Evolutionary conservation across 768 basidiomycete species (phyloP).

Genomic region (Tricholoma bakamatsutake): DNA sequence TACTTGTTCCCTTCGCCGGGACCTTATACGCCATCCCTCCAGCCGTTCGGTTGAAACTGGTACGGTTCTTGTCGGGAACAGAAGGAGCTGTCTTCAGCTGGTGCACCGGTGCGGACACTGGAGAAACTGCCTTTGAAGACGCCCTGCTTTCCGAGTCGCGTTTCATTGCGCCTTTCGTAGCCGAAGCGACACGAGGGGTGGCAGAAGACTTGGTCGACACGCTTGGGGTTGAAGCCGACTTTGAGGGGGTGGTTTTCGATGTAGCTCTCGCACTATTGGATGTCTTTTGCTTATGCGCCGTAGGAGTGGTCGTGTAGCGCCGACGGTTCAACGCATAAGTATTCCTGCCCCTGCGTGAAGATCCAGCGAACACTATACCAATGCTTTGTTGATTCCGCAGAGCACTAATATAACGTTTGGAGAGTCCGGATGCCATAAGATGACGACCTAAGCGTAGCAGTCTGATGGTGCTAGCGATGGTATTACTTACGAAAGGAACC

Average conservation of each 20-base stretch:
- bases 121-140: background rate
- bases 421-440: slow-evolving; percentile 17
- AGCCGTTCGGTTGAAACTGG: background rate
- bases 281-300: slow-evolving; percentile 8
- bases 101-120: background rate
- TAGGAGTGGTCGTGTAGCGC: slow-evolving; percentile 5
- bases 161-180: background rate
- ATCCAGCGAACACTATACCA: slow-evolving; percentile 4
- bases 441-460: background rate
- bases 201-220: background rate
- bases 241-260: background rate
- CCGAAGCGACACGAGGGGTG: background rate
- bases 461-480: background rate
- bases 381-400: slow-evolving; percentile 7
- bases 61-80: background rate
- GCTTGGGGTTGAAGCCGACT: background rate
- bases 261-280: background rate
- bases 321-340: slow-evolving; percentile 1
- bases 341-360: slow-evolving; percentile 1
- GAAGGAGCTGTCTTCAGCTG: background rate
- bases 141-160: background rate
- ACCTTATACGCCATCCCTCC: slow-evolving; percentile 7
- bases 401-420: slow-evolving; percentile 11
- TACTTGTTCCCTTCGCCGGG: slow-evolving; percentile 12
- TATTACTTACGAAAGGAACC: too few relatives aligned